These are phyloP conservation scores for Tripidium arundinaceum DNA, from an alignment of 202 grass and related monocot species.

Conservation along the genomic window DNA sequence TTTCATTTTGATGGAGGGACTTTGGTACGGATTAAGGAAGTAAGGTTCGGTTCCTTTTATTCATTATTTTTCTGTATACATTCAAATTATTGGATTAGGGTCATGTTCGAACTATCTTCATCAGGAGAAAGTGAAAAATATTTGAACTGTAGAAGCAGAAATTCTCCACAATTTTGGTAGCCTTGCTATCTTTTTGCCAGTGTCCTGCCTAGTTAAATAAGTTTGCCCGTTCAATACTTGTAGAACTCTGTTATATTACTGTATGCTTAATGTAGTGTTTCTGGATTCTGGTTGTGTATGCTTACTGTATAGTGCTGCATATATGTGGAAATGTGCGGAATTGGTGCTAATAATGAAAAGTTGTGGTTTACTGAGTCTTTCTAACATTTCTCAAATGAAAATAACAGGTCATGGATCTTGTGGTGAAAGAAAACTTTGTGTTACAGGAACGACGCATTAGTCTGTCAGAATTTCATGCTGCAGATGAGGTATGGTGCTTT, in stretches of 20 bases:
- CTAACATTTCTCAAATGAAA: conserved; percentile 17
- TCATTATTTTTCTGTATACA: background rate
- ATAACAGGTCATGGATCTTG: conserved; percentile 95
- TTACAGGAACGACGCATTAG: conserved; percentile 86
- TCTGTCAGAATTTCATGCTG: conserved; percentile 96
- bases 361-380: background rate
- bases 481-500: conserved; percentile 82
- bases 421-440: conserved; percentile 70
- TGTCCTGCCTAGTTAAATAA: background rate
- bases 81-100: background rate
- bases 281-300: background rate
- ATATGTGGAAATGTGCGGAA: background rate
- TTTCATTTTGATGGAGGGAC: conserved; percentile 1
- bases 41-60: background rate
- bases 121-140: background rate
- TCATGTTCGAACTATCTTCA: background rate
- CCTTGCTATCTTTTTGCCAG: background rate
- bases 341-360: background rate
- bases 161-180: background rate
- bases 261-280: background rate
- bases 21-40: background rate
- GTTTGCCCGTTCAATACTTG: background rate
- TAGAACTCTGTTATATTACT: conserved; percentile 3
- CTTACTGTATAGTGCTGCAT: background rate
- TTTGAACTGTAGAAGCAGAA: background rate